phyloP scores from a whole-genome alignment of 2,329 filamentous ascomycete genomes.

The Ascochyta viciae-villosae region DNA sequence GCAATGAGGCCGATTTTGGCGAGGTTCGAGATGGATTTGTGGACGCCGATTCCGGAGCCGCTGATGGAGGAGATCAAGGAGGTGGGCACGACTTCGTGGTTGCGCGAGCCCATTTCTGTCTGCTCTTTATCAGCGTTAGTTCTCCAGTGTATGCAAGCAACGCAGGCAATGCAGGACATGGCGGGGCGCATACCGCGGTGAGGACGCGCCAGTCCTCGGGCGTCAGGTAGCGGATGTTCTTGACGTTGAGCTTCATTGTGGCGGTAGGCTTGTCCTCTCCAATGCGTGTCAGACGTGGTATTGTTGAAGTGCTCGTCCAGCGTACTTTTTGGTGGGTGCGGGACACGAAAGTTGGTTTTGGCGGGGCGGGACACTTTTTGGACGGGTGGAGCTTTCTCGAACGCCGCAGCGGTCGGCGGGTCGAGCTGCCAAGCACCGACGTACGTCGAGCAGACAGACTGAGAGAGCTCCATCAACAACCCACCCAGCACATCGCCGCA shows the following conservation, averaged over 20 bases:
- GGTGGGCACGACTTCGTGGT: slow-evolving; percentile 96
- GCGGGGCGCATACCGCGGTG: slow-evolving; percentile 70
- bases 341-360: background rate
- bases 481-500: slow-evolving; percentile 25
- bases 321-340: slow-evolving; percentile 4
- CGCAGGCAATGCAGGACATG: slow-evolving; percentile 5
- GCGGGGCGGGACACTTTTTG: slow-evolving; percentile 21
- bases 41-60: slow-evolving; percentile 75
- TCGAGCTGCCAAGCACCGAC: slow-evolving; percentile 17
- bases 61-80: slow-evolving; percentile 84
- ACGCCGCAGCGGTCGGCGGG: slow-evolving; percentile 13
- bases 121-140: slow-evolving; percentile 56
- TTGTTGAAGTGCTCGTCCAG: background rate
- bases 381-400: slow-evolving; percentile 33
- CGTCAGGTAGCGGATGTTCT: slow-evolving; percentile 89
- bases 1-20: slow-evolving; percentile 93
- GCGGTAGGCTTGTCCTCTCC: slow-evolving; percentile 10
- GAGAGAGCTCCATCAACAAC: slow-evolving; percentile 44
- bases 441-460: slow-evolving; percentile 24
- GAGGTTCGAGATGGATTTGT: slow-evolving; percentile 85
- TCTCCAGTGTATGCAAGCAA: slow-evolving; percentile 31
- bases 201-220: slow-evolving; percentile 95
- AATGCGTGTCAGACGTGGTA: slow-evolving; percentile 12
- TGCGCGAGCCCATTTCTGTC: slow-evolving; percentile 93
- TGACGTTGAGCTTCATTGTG: slow-evolving; percentile 92